Conservation (phyloP, 352 stramenopile species). For the Globisporangium nagaii region DNA sequence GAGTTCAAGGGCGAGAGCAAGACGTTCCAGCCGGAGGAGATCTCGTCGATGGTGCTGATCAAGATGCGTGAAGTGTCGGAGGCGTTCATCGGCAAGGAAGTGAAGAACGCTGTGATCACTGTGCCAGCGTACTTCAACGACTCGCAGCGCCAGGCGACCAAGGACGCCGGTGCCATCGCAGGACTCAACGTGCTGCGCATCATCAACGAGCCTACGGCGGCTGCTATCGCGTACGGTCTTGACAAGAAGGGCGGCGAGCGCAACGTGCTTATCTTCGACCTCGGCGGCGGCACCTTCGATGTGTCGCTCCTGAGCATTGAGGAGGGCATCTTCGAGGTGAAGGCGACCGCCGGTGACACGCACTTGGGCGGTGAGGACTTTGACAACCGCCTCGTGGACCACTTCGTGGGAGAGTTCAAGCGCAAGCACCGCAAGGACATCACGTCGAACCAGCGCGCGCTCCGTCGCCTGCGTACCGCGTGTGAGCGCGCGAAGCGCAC, state of each 20-base stretch:
- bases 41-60: slow-evolving; percentile 68
- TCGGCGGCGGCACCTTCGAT: slow-evolving; percentile 94
- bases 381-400: slow-evolving; percentile 89
- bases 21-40: slow-evolving; percentile 74
- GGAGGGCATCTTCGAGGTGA: slow-evolving; percentile 93
- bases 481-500: slow-evolving; percentile 92
- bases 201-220: slow-evolving; percentile 96
- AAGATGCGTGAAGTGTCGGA: slow-evolving; percentile 70
- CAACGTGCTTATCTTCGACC: slow-evolving; percentile 96
- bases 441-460: slow-evolving; percentile 66
- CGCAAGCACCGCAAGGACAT: slow-evolving; percentile 81
- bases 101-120: slow-evolving; percentile 88
- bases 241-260: slow-evolving; percentile 93
- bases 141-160: slow-evolving; percentile 92
- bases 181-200: slow-evolving; percentile 93
- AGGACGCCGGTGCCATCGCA: slow-evolving; percentile 89
- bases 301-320: slow-evolving; percentile 90
- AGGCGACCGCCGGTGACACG: slow-evolving; percentile 89
- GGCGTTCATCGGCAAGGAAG: slow-evolving; percentile 52
- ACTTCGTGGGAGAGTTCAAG: slow-evolving; percentile 89
- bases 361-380: slow-evolving; percentile 91
- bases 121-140: slow-evolving; percentile 98
- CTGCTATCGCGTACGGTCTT: slow-evolving; percentile 93
- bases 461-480: slow-evolving; percentile 85
- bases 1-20: slow-evolving; percentile 69